These are phyloP conservation scores for Metschnikowia chrysomelidarum DNA, from an alignment of 805 yeast species.

Conservation along the genomic window DNA sequence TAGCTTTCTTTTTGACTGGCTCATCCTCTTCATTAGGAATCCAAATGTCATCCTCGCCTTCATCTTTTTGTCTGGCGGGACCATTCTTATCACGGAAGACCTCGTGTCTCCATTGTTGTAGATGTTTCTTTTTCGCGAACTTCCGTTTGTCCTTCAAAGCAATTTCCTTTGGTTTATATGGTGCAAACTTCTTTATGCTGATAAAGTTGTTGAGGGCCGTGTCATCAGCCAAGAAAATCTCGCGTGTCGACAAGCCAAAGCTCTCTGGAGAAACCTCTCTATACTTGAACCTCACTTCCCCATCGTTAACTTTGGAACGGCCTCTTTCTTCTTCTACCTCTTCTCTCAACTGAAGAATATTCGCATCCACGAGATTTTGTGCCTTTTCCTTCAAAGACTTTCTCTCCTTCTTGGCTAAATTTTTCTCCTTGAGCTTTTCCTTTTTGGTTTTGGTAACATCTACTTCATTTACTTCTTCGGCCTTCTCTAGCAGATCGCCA, in stretches of 20 bases:
- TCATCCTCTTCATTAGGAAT: conserved; percentile 28
- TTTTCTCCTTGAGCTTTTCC: conserved; percentile 56
- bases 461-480: conserved; percentile 29
- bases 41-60: conserved; percentile 38
- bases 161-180: conserved; percentile 77
- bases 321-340: conserved; percentile 66
- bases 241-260: conserved; percentile 81
- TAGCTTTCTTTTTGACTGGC: conserved; percentile 8
- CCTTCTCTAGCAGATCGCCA: conserved; percentile 18
- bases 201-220: conserved; percentile 77
- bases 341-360: conserved; percentile 61
- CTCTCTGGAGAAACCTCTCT: conserved; percentile 95
- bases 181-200: conserved; percentile 90
- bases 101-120: conserved; percentile 86
- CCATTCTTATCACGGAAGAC: conserved; percentile 68
- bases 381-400: conserved; percentile 64
- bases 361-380: conserved; percentile 73
- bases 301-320: conserved; percentile 39
- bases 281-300: conserved; percentile 65
- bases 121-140: conserved; percentile 74
- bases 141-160: conserved; percentile 78
- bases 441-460: conserved; percentile 44
- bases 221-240: conserved; percentile 89
- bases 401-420: conserved; percentile 59
- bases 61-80: conserved; percentile 32